Evolutionary conservation across 345 rosid genomes (phyloP).

Genomic region (Aquilaria yunnanensis): DNA sequence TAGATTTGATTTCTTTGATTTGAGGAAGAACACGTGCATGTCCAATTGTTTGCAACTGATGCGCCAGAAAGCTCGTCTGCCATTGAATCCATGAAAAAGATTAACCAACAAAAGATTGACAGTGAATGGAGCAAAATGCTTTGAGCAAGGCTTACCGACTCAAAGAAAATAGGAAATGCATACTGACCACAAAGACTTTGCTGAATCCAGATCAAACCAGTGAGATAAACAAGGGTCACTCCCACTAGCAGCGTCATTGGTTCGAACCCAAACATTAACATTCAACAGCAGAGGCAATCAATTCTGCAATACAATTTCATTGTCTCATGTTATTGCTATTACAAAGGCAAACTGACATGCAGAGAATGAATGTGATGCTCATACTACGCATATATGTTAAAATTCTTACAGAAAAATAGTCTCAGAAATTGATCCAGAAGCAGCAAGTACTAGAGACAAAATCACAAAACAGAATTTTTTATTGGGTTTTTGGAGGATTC

Average conservation of each 20-base stretch:
- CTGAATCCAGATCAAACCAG: conserved; percentile 44
- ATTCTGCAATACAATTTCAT: conserved; percentile 8
- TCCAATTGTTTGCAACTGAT: conserved; percentile 52
- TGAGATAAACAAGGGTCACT: conserved; percentile 34
- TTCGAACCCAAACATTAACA: conserved; percentile 19
- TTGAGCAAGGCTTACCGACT: not conserved
- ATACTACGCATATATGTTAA: conserved; percentile 3
- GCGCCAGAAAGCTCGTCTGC: conserved; percentile 43
- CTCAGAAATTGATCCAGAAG: not conserved
- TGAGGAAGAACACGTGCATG: conserved; percentile 55
- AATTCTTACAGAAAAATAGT: not conserved
- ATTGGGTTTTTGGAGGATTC: no score
- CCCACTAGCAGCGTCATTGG: conserved; percentile 52
- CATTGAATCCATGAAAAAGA: conserved; percentile 3
- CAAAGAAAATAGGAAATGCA: conserved; percentile 9
- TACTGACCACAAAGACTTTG: conserved; percentile 68
- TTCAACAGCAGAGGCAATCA: conserved; percentile 16
- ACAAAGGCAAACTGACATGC: no score
- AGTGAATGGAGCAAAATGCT: no score
- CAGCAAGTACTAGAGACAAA: not conserved
- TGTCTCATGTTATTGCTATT: no score
- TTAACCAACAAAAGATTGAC: not conserved
- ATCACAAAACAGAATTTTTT: no score
- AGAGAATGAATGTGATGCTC: conserved; percentile 2
- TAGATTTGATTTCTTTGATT: conserved; percentile 36